Conservation (phyloP, 306 rosid species). For the Canavalia ensiformis region DNA sequence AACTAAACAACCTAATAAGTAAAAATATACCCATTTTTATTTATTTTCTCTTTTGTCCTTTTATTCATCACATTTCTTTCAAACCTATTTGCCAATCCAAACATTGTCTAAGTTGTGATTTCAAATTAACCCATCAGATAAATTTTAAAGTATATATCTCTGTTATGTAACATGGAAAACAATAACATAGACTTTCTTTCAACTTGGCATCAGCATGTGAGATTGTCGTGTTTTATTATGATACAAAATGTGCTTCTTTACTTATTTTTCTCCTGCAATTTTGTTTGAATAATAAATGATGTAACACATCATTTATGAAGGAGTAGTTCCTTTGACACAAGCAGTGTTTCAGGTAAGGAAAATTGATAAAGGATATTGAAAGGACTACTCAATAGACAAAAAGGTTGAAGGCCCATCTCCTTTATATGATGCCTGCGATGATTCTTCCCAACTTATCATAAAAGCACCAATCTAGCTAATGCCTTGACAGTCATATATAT, state of each 20-base stretch:
- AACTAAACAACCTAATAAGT: no score
- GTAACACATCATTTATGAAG: constrained; percentile 6
- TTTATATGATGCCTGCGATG: constrained; percentile 44
- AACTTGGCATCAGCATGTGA: no score
- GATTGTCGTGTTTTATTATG: no score
- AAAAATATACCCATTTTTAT: no score
- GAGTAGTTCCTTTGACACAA: not conserved
- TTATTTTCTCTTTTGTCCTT: no score
- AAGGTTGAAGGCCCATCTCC: constrained; percentile 49
- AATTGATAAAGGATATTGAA: constrained; percentile 42
- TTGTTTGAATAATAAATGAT: constrained; percentile 24
- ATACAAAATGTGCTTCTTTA: not conserved
- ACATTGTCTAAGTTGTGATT: no score
- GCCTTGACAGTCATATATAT: constrained; percentile 7
- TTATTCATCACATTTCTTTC: no score
- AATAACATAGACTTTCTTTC: no score
- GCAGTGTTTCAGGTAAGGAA: constrained; percentile 26
- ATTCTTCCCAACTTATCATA: constrained; percentile 26
- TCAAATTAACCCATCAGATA: no score
- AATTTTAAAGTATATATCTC: no score
- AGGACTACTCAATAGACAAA: constrained; percentile 59
- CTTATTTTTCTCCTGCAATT: not conserved
- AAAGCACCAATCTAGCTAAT: constrained; percentile 30
- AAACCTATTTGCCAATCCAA: no score
- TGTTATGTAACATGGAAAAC: no score